phyloP scores from a whole-genome alignment of 495 filamentous ascomycete species.

The Penicillium cataractarum region DNA sequence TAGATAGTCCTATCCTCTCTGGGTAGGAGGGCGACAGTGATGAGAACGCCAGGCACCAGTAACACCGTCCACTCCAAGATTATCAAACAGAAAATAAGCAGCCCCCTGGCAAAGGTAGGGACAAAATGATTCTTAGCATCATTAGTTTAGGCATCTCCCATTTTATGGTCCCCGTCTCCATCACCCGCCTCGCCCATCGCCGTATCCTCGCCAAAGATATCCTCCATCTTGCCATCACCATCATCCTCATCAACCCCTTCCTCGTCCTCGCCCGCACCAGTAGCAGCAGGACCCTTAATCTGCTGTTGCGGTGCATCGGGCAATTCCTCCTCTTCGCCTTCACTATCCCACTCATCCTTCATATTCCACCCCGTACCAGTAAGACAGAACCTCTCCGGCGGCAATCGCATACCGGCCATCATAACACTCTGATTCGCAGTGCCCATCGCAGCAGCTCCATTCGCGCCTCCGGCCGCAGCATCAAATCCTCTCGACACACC shows the following conservation, averaged over 20 bases:
- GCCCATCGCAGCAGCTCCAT: slow-evolving; percentile 14
- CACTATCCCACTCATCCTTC: slow-evolving; percentile 74
- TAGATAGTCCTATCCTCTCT: background rate
- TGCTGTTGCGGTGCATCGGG: slow-evolving; percentile 36
- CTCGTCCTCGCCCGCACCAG: slow-evolving; percentile 39
- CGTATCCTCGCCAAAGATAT: slow-evolving; percentile 57
- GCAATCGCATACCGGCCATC: slow-evolving; percentile 75
- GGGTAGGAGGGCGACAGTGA: background rate
- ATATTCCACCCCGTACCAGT: slow-evolving; percentile 84
- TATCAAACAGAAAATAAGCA: slow-evolving; percentile 8
- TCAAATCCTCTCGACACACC: slow-evolving; percentile 70
- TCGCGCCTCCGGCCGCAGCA: slow-evolving; percentile 22
- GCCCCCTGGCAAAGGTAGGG: background rate
- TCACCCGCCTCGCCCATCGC: slow-evolving; percentile 50
- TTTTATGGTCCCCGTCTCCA: slow-evolving; percentile 49
- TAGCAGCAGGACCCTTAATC: slow-evolving; percentile 20
- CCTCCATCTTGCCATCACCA: slow-evolving; percentile 64
- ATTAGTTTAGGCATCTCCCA: slow-evolving; percentile 48
- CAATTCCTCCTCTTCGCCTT: slow-evolving; percentile 57
- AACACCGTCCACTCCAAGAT: slow-evolving; percentile 26
- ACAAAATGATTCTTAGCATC: slow-evolving; percentile 3
- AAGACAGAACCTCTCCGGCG: slow-evolving; percentile 88
- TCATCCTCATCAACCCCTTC: slow-evolving; percentile 46
- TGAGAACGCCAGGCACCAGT: slow-evolving; percentile 26
- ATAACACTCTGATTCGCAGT: slow-evolving; percentile 39